Evolutionary conservation across 108 stramenopile genomes (phyloP), one percentile per base, ranked within the genome.

Genomic region (Pinguiococcus pyrenoidosus): DNA sequence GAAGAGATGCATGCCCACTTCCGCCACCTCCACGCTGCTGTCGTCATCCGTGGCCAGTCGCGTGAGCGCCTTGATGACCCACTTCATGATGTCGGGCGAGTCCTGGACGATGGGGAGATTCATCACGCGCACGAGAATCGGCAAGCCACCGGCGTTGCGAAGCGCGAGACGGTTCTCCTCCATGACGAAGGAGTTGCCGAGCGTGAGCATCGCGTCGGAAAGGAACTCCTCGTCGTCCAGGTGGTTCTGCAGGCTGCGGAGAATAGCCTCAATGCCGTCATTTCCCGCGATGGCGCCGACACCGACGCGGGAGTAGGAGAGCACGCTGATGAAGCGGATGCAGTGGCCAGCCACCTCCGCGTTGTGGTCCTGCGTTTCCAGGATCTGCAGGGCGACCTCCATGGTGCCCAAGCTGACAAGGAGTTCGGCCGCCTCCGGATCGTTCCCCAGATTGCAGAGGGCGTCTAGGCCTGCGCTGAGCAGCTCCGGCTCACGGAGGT

Each of bases 161-260:
- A n/a, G n/a, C n/a, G n/a, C 29, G 10, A 28, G 26, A 8, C 28
- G 23, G 17, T 27, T 27, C 21, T 29, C 24, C 18, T 25, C 23
- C 6, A 51, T 17, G 28, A 14, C 41, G 17, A 35, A 37, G 16
- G 18, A 28, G 51, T 40, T 51, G 7, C 26, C 16, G 20, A 51
- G 34, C 3, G 39, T 22, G 22, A 41, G 20, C 4, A 18, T 51
- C 9, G 38, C 24, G 35, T 51, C 51, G 33, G 12, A 8, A 16
- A 51, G 28, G 39, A 51, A 51, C 24, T 51, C 29, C 37, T 51
- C 37, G 49, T 51, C 49, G 25, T 51, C 34, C 49, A 36, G 26
- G 6, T 21, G 34, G 21, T n/a, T 26, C 21, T 12, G 22, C 21
- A 51, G 34, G 7, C 26, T 37, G 26, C 21, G 14, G 13, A 39